These are phyloP conservation scores for Cytospora leucostoma DNA, from an alignment of 2,329 filamentous ascomycete species.

Conservation along the genomic window DNA sequence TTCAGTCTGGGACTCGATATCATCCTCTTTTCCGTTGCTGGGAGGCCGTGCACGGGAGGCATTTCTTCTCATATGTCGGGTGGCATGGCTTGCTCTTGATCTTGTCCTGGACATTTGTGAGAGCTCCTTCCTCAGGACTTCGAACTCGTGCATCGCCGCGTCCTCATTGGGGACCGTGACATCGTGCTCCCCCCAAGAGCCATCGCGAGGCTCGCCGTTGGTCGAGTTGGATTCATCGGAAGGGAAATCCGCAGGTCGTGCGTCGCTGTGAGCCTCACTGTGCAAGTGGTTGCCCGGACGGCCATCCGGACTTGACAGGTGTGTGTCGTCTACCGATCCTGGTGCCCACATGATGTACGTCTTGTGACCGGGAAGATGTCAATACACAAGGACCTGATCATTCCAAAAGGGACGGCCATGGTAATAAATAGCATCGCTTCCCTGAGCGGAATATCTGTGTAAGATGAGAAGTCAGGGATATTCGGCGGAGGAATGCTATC, in stretches of 20 bases:
- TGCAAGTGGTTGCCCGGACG: not conserved
- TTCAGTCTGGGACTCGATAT: conserved; percentile 17
- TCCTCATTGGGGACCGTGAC: conserved; percentile 15
- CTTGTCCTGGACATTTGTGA: conserved; percentile 5
- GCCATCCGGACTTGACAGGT: not conserved
- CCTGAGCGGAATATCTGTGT: too few species aligned
- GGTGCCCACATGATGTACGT: too few species aligned
- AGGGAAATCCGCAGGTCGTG: not conserved
- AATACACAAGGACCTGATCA: too few species aligned
- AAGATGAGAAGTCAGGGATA: too few species aligned
- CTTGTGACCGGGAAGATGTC: too few species aligned
- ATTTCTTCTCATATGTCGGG: conserved; percentile 4
- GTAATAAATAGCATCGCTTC: too few species aligned
- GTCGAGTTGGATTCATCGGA: conserved; percentile 5
- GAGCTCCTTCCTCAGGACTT: conserved; percentile 15
- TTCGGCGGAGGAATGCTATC: too few species aligned
- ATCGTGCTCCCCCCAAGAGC: conserved; percentile 26
- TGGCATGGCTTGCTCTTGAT: conserved; percentile 18
- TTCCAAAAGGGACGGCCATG: too few species aligned
- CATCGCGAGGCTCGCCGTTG: not conserved
- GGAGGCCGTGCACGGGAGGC: conserved; percentile 7
- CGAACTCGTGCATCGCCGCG: conserved; percentile 16
- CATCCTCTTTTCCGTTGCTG: not conserved
- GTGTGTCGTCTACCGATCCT: not conserved
- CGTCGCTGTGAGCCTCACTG: not conserved